phyloP scores from a whole-genome alignment of 352 stramenopile species.

The Phytophthora fragariaefolia region DNA sequence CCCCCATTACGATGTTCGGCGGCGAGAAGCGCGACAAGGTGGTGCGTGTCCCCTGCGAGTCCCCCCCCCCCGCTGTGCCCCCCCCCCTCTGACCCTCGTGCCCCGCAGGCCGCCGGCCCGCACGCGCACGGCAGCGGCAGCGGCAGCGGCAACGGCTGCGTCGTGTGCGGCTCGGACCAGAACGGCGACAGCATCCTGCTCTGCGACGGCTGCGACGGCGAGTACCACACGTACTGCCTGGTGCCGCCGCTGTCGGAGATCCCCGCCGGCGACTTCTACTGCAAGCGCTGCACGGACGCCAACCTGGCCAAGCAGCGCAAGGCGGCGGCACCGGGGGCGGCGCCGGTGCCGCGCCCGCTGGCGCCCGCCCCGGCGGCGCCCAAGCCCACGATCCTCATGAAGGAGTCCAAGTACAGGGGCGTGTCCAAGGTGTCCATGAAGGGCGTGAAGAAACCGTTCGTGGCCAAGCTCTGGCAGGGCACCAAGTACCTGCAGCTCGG shows the following conservation, averaged over 20 bases:
- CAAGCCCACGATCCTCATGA: conserved; percentile 49
- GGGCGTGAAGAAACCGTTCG: conserved; percentile 83
- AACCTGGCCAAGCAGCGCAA: conserved; percentile 54
- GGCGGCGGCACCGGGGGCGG: conserved; percentile 25
- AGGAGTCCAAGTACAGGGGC: conserved; percentile 80
- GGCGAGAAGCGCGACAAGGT: too few species aligned
- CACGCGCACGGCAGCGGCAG: conserved; percentile 46
- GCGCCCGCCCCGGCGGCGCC: not conserved
- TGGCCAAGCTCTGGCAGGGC: conserved; percentile 73
- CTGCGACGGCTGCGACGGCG: conserved; percentile 85
- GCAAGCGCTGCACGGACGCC: conserved; percentile 66
- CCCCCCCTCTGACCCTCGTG: not conserved
- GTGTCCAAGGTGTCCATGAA: conserved; percentile 85
- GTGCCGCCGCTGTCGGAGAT: conserved; percentile 75
- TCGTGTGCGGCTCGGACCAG: conserved; percentile 73
- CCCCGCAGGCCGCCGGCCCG: conserved; percentile 23
- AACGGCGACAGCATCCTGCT: conserved; percentile 84
- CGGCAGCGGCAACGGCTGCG: too few species aligned
- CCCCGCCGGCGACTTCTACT: conserved; percentile 85
- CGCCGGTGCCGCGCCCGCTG: not conserved
- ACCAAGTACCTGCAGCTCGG: conserved; percentile 73
- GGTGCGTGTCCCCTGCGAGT: too few species aligned
- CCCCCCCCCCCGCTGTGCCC: too few species aligned
- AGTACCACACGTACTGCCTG: conserved; percentile 90
- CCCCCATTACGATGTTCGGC: too few species aligned